Conservation (phyloP, 768 basidiomycete species). For the Tricholoma matsutake region DNA sequence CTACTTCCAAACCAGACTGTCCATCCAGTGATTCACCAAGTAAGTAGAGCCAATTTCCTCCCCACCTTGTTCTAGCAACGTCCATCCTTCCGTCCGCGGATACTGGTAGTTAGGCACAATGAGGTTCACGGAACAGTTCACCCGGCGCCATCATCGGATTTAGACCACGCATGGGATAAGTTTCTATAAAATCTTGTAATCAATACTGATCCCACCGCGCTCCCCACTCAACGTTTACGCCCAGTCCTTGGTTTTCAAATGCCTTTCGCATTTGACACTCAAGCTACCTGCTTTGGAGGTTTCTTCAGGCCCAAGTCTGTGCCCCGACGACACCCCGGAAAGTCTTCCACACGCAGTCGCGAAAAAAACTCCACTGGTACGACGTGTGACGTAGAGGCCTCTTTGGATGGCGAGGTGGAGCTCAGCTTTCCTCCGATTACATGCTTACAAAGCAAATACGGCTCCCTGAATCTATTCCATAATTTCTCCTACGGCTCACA, state of each 20-base stretch:
- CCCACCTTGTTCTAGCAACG: background rate
- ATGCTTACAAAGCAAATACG: background rate
- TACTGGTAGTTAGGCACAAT: background rate
- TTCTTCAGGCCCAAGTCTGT: conserved; percentile 10
- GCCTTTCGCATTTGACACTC: background rate
- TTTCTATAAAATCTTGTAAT: background rate
- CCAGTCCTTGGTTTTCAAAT: background rate
- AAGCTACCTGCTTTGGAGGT: conserved; percentile 13
- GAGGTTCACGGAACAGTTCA: background rate
- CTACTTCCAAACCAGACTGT: no score
- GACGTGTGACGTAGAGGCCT: background rate
- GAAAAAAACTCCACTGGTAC: background rate
- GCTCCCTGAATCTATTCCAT: background rate
- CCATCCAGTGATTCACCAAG: no score
- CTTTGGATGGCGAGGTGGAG: background rate
- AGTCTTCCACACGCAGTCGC: background rate
- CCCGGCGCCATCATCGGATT: background rate
- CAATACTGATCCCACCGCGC: background rate
- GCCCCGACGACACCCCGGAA: background rate
- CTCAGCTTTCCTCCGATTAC: background rate
- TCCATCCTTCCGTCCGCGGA: background rate
- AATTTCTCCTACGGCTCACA: background rate
- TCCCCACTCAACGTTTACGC: background rate
- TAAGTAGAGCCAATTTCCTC: no score
- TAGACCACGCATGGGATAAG: background rate